Percentiles rank a stretch among this genome's conserved stretches.
Conservation (phyloP, 345 rosid species). For the Combretum micranthum region DNA sequence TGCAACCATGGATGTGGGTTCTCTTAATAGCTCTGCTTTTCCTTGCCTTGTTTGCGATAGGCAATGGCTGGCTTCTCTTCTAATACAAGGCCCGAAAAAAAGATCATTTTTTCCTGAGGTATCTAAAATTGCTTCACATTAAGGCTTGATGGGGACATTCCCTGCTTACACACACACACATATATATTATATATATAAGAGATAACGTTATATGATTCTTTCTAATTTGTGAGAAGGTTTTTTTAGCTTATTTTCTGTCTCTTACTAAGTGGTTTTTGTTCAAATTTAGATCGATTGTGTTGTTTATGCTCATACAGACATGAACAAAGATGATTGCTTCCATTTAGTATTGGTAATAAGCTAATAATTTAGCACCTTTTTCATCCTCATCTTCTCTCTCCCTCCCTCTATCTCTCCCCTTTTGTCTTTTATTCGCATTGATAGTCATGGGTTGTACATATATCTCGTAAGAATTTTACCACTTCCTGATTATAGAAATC, state of each 20-base stretch:
- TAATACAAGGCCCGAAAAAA: slow-evolving; percentile 2
- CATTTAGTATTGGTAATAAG: slow-evolving; percentile 12
- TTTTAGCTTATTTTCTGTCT: no score
- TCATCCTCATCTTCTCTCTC: background rate
- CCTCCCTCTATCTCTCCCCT: background rate
- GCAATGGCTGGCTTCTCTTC: slow-evolving; percentile 36
- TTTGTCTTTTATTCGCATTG: background rate
- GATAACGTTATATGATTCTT: no score
- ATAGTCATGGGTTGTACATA: no score
- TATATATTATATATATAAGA: no score
- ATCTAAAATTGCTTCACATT: background rate
- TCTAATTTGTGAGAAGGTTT: no score
- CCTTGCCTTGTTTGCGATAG: slow-evolving; percentile 47
- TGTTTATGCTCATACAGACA: slow-evolving; percentile 2
- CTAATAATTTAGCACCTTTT: slow-evolving; percentile 4
- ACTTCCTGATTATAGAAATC: no score
- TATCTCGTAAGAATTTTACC: no score
- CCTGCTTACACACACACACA: no score
- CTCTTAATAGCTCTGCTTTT: slow-evolving; percentile 23
- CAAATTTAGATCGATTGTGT: background rate
- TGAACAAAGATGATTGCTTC: slow-evolving; percentile 14
- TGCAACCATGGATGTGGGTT: slow-evolving; percentile 78
- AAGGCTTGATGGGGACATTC: slow-evolving; percentile 3
- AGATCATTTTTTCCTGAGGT: background rate
- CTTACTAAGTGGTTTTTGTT: no score